Evolutionary conservation across 1,284 basidiomycete species (phyloP), one percentile per base, ranked within the genome.

Genomic region (Moesziomyces globuligerus): DNA sequence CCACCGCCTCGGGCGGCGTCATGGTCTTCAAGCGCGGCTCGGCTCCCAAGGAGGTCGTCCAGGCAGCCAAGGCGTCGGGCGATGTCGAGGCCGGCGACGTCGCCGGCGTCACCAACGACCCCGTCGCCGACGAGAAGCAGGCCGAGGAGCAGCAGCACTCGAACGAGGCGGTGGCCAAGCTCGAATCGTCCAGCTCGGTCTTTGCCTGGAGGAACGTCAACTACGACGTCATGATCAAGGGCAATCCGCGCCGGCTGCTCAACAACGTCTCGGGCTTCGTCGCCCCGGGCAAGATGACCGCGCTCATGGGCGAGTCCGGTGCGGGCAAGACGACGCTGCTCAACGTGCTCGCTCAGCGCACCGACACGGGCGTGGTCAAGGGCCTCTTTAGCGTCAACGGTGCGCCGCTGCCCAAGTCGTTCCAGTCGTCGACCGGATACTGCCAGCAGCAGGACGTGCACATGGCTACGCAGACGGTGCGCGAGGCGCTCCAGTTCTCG

Each of bases 221-320:
- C 53, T 80, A 72, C 46, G 67, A 72, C 21, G 68, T 80, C 11
- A 23, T 52, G 20, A 61, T 80, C 55, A 75, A 78, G 47, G 76
- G 73, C 36, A 48, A 65, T 9, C 49, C 54, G 7, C 74, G 78
- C 9, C 64, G 69, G 6, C 69, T 80, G 21, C 58, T 80, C 18
- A 57, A 72, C 42, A 47, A 77, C 6, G 91, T 89, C 2, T 66
- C 55, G 7, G 78, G 76, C n/a, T 78, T 54, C 42, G 72, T 76
- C 15, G 51, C 60, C 6, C 76, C 76, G 1, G 76, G 76, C 9
- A 72, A 71, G 45, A 70, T 78, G 62, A 76, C 74, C 7, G 76
- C 76, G 1, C 48, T 80, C 7, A 80, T 80, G 78, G 78, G 78
- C 28, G 71, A 70, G 44, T 74, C 71, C n/a, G 78, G 78, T 39